Percentiles rank a stretch among this genome's conserved stretches.
Evolutionary conservation across 2,329 filamentous ascomycete species (phyloP).

Genomic region (Aspergillus sp.): DNA sequence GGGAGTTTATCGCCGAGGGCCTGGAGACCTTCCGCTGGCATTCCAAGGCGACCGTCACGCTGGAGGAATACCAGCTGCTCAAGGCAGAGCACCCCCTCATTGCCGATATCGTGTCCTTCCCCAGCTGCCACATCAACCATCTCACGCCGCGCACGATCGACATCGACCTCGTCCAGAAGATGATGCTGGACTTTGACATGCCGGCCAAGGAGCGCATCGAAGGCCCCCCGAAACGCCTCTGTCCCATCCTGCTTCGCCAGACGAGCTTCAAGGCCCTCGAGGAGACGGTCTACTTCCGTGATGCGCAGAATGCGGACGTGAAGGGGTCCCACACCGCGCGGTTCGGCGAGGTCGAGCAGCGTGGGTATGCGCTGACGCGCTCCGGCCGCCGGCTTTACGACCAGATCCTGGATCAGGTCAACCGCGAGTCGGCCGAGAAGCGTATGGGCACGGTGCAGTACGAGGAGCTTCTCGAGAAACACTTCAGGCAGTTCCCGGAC

Average conservation of each 20-base stretch:
- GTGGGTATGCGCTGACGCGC: constrained; percentile 51
- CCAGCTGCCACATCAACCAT: constrained; percentile 53
- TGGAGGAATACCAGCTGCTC: constrained; percentile 44
- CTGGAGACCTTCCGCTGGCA: constrained; percentile 52
- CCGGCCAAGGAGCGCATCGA: constrained; percentile 52
- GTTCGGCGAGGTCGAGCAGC: constrained; percentile 56
- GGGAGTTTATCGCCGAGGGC: constrained; percentile 44
- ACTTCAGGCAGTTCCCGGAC: constrained; percentile 45
- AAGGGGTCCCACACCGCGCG: constrained; percentile 49
- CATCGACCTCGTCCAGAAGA: constrained; percentile 45
- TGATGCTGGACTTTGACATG: constrained; percentile 45
- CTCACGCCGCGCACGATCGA: constrained; percentile 53
- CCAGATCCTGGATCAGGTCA: constrained; percentile 33
- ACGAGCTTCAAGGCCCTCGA: constrained; percentile 56
- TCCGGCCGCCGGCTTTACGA: constrained; percentile 50
- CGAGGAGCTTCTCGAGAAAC: constrained; percentile 22
- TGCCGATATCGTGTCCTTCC: constrained; percentile 48
- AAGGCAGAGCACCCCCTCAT: constrained; percentile 48
- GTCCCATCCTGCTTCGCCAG: constrained; percentile 51
- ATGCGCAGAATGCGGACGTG: constrained; percentile 13
- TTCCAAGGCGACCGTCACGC: constrained; percentile 38
- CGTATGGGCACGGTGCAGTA: constrained; percentile 7
- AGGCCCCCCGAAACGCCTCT: constrained; percentile 47
- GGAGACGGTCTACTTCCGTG: constrained; percentile 46
- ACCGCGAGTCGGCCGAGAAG: constrained; percentile 11